Conservation (phyloP, 257 asterid genomes). For the Solanum gandarillasii region DNA sequence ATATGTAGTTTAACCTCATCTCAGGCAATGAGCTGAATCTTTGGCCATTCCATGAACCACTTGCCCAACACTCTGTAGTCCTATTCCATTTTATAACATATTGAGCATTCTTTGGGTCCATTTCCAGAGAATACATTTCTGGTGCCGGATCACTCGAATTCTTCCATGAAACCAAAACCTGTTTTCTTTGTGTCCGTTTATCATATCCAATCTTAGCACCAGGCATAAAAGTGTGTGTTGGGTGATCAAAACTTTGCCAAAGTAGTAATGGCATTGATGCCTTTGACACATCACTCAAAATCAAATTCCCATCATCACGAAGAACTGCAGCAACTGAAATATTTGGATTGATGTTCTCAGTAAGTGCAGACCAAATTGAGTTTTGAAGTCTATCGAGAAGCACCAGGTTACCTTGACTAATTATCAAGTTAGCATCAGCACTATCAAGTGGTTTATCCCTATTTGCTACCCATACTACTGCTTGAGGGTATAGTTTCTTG, state of each 20-base stretch:
- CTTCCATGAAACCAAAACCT: constrained; percentile 4
- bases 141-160: constrained; percentile 4
- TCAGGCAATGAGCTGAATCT: constrained; percentile 23
- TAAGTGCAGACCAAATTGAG: not conserved
- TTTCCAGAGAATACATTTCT: constrained; percentile 1
- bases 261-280: not conserved
- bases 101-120: not conserved
- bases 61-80: constrained; percentile 39
- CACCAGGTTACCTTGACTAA: not conserved
- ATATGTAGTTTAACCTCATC: too few species aligned
- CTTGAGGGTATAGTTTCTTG: not conserved
- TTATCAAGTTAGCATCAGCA: not conserved
- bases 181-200: not conserved
- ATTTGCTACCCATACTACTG: not conserved
- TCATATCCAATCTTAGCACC: not conserved
- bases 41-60: constrained; percentile 56
- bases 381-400: too few species aligned
- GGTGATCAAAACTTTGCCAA: constrained; percentile 24
- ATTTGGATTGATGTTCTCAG: not conserved
- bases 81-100: not conserved
- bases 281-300: not conserved
- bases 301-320: not conserved
- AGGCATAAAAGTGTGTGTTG: not conserved
- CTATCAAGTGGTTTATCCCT: not conserved
- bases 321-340: not conserved